phyloP scores from a whole-genome alignment of 2,329 filamentous ascomycete genomes.

The Corynespora cassiicola region DNA sequence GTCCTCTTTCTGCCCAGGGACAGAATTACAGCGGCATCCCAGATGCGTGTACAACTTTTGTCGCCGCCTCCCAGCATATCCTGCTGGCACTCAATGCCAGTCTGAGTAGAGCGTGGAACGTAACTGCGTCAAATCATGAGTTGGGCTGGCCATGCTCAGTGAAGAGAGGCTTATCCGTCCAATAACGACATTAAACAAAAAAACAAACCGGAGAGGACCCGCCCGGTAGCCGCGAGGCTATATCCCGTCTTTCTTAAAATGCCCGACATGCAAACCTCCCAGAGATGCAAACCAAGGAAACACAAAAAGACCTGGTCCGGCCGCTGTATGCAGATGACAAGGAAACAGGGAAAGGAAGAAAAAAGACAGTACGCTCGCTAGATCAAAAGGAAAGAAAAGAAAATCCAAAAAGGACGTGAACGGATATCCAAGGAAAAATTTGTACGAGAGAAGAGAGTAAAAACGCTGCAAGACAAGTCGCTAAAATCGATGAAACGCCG shows the following conservation, averaged over 20 bases:
- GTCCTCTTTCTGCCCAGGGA: slow-evolving; percentile 31
- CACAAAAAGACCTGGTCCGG: slow-evolving; percentile 47
- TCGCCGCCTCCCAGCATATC: slow-evolving; percentile 44
- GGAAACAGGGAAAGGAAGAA: slow-evolving; percentile 39
- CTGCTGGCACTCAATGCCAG: slow-evolving; percentile 49
- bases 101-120: slow-evolving; percentile 37
- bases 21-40: slow-evolving; percentile 44
- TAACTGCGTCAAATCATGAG: slow-evolving; percentile 40
- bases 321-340: slow-evolving; percentile 36
- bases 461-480: slow-evolving; percentile 35
- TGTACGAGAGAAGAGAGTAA: slow-evolving; percentile 47
- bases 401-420: no score
- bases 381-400: slow-evolving; percentile 51
- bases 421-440: slow-evolving; percentile 51
- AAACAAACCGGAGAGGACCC: slow-evolving; percentile 47
- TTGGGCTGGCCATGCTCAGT: slow-evolving; percentile 47
- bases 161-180: slow-evolving; percentile 43
- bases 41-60: slow-evolving; percentile 49
- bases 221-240: slow-evolving; percentile 53
- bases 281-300: slow-evolving; percentile 51
- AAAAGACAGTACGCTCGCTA: slow-evolving; percentile 50
- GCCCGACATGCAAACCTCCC: slow-evolving; percentile 53
- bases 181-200: slow-evolving; percentile 50
- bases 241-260: slow-evolving; percentile 50
- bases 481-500: slow-evolving; percentile 60